Percentiles rank a stretch among this genome's conserved stretches.
These are phyloP conservation scores for Silene noctiflora DNA, from an alignment of 179 eudicot genomes.

Conservation along the genomic window DNA sequence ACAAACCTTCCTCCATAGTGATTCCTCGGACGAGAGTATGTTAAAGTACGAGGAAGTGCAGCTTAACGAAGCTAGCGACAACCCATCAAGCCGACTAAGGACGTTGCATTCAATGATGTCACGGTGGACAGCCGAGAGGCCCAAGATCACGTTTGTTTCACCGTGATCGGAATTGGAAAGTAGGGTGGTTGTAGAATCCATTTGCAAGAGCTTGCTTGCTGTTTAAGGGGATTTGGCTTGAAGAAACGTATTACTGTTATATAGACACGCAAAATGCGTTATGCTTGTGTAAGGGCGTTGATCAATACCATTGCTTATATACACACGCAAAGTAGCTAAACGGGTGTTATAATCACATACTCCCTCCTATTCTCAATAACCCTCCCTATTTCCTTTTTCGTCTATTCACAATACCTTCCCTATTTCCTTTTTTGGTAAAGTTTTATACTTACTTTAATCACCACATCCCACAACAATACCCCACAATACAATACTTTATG, in stretches of 20 bases:
- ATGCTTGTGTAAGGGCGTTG: background rate
- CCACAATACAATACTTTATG: too few relatives aligned
- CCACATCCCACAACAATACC: too few relatives aligned
- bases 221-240: background rate
- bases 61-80: constrained; percentile 26
- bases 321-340: background rate
- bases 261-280: background rate
- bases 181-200: constrained; percentile 12
- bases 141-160: constrained; percentile 11
- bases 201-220: background rate
- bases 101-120: constrained; percentile 25
- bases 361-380: too few relatives aligned
- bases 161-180: constrained; percentile 9
- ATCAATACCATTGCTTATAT: background rate
- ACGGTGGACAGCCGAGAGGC: constrained; percentile 7
- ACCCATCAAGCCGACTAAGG: constrained; percentile 35
- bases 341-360: background rate
- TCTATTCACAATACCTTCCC: too few relatives aligned
- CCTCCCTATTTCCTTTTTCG: too few relatives aligned
- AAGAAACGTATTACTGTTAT: background rate
- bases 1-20: constrained; percentile 30
- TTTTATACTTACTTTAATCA: too few relatives aligned
- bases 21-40: constrained; percentile 15
- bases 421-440: too few relatives aligned
- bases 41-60: constrained; percentile 28